Evolutionary conservation across 225 moss, liverwort and hornwort genomes (phyloP), one percentile per base, ranked within the genome.

Genomic region (Marchantia polymorpha): DNA sequence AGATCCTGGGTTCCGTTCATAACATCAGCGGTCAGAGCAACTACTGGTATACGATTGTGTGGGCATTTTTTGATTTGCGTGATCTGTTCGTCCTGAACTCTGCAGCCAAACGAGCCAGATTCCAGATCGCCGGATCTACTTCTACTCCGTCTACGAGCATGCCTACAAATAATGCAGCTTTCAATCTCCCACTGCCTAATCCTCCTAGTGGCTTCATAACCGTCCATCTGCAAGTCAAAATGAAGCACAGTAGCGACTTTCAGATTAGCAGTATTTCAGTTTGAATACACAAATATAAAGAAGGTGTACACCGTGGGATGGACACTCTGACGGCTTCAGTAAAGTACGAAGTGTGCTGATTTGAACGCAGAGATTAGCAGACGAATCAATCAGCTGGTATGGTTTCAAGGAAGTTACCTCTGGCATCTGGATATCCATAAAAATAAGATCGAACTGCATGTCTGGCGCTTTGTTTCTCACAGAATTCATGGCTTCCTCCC

Each of bases 401-500:
- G 13, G 56, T 13, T 58, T 3, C 7, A 74, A 48, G 1, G 15
- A 1, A 23, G 22, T 63, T 64, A 92, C 95, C 95, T 96, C 92
- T 0, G 96, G 92, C 96, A 96, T 96, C 78, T 96, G 96, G 77
- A 96, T 94, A 69, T 96, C 93, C 96, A 96, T 96, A 75, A 94
- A 81, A 0, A 94, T 80, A 54, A 96, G 85, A 81, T 94, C 96
- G 72, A 91, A 92, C 77, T 89, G 85, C 67, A 79, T 71, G 7
- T 81, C 89, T 79, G 85, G 77, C 77, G 85, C 83, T 78, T 86
- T 88, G 76, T 81, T 85, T 81, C 83, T 83, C 52, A 92, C 58
- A 72, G 90, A 89, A 13, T 73, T 73, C 68, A 96, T 84, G 27
- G 92, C 92, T 78, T 93, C 92, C 60, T 53, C 74, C 50, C 94